These are phyloP conservation scores for Cladobotryum protrusum DNA, from an alignment of 2,329 filamentous ascomycete species.

Conservation along the genomic window DNA sequence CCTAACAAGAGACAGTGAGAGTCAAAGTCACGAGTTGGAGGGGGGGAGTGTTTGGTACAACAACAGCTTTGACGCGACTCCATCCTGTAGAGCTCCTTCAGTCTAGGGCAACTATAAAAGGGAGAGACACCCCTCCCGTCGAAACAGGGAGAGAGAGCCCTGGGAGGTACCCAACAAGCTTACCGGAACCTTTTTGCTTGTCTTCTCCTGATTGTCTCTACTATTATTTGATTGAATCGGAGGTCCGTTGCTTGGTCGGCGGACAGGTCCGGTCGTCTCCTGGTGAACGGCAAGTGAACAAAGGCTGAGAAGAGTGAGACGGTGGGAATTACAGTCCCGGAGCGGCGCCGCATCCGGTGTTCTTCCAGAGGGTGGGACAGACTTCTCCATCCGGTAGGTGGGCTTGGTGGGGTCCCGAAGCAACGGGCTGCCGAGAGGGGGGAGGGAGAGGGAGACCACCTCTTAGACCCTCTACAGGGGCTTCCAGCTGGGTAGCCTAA, in stretches of 20 bases:
- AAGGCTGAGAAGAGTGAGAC: too few relatives aligned
- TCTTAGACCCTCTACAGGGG: slow-evolving; percentile 1
- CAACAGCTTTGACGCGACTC: slow-evolving; percentile 1
- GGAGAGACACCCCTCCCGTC: slow-evolving; percentile 3
- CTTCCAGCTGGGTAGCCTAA: slow-evolving; percentile 1
- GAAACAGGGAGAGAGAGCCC: too few relatives aligned
- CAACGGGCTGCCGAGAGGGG: too few relatives aligned
- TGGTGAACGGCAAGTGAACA: too few relatives aligned
- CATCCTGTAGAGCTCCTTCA: too few relatives aligned
- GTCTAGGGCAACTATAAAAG: slow-evolving; percentile 11
- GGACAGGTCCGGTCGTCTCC: too few relatives aligned
- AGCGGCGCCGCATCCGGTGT: slow-evolving; percentile 9
- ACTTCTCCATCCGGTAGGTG: slow-evolving; percentile 10
- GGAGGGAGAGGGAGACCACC: too few relatives aligned
- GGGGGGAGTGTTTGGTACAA: background rate
- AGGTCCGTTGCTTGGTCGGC: too few relatives aligned
- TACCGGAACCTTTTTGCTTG: background rate
- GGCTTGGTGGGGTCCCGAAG: slow-evolving; percentile 8
- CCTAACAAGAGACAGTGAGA: slow-evolving; percentile 8
- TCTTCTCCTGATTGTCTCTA: background rate
- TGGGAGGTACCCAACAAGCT: background rate
- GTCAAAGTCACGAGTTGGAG: slow-evolving; percentile 8
- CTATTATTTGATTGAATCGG: background rate
- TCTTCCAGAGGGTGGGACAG: slow-evolving; percentile 4
- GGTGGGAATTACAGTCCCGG: background rate